Percentiles rank a stretch among this genome's conserved stretches.
Conservation (phyloP, 2,329 filamentous ascomycete genomes). For the Dendryphion nanum region DNA sequence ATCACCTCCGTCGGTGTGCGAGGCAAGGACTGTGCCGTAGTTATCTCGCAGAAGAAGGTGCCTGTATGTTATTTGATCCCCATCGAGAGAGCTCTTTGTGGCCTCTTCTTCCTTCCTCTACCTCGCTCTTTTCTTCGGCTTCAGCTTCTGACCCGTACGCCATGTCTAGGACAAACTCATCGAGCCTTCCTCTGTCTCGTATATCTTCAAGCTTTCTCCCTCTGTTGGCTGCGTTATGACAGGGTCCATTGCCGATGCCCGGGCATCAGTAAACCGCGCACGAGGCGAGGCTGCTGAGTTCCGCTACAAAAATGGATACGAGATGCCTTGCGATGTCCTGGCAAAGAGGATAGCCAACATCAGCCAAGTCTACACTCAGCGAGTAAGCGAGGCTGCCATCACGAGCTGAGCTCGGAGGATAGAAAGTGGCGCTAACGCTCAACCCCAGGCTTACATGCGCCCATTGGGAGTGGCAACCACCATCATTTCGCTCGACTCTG, state of each 20-base stretch:
- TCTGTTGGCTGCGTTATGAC: conserved; percentile 98
- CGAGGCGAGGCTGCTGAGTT: conserved; percentile 97
- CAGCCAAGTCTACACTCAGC: conserved; percentile 97
- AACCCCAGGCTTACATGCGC: conserved; percentile 84
- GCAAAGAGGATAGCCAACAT: conserved; percentile 98
- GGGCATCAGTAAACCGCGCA: conserved; percentile 88
- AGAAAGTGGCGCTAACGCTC: conserved; percentile 28
- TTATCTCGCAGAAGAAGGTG: conserved; percentile 99
- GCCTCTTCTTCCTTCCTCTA: neutral
- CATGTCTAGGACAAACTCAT: conserved; percentile 87
- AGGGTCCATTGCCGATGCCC: conserved; percentile 94
- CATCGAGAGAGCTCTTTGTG: neutral
- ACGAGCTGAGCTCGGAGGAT: conserved; percentile 5
- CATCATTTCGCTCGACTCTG: conserved; percentile 88
- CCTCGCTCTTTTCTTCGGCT: too few species aligned
- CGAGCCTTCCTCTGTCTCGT: conserved; percentile 92
- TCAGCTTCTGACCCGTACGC: conserved; percentile 11
- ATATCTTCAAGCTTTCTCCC: conserved; percentile 95
- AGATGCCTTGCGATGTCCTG: conserved; percentile 97
- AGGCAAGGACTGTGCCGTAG: conserved; percentile 95
- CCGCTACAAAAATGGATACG: conserved; percentile 97
- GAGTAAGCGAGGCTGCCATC: conserved; percentile 57
- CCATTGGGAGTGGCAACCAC: conserved; percentile 95
- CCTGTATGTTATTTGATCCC: conserved; percentile 65
- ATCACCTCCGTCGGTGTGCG: conserved; percentile 96